A percentile compares a stretch with the other conserved stretches of the same genome.
Conservation (phyloP, 371 early-diverging fungal genomes). For the Mucor plumbeus region DNA sequence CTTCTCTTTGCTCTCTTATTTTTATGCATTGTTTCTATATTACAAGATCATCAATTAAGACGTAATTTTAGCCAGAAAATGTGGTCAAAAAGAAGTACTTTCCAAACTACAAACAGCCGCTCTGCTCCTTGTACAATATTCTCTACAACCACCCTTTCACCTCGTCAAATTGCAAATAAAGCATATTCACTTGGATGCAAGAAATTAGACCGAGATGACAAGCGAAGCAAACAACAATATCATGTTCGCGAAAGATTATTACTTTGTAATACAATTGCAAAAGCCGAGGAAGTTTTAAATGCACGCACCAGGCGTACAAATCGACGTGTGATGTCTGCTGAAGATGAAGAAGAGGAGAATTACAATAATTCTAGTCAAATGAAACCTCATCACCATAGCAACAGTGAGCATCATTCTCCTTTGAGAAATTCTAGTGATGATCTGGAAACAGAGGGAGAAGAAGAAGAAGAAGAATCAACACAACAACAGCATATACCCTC, state of each 20-base stretch:
- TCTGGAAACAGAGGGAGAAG: slow-evolving; percentile 11
- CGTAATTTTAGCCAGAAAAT: slow-evolving; percentile 9
- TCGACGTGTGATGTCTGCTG: slow-evolving; percentile 51
- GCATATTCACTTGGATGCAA: slow-evolving; percentile 45
- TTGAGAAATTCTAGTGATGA: slow-evolving; percentile 16
- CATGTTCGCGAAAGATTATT: slow-evolving; percentile 47
- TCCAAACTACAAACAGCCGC: slow-evolving; percentile 5
- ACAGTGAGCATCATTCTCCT: slow-evolving; percentile 21
- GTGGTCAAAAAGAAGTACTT: slow-evolving; percentile 23
- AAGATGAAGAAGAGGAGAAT: slow-evolving; percentile 44
- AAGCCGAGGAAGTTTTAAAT: slow-evolving; percentile 48
- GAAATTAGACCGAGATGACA: slow-evolving; percentile 53
- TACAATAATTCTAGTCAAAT: slow-evolving; percentile 1
- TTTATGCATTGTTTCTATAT: slow-evolving; percentile 1
- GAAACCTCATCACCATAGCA: neutral
- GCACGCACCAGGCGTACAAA: slow-evolving; percentile 47
- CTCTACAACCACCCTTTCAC: slow-evolving; percentile 37
- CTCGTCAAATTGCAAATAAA: slow-evolving; percentile 53
- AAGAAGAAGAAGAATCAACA: slow-evolving; percentile 15
- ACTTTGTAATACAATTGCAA: slow-evolving; percentile 42
- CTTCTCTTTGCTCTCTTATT: neutral
- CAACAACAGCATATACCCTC: slow-evolving; percentile 7
- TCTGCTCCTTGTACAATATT: slow-evolving; percentile 31
- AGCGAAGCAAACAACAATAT: slow-evolving; percentile 41
- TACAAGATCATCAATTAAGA: neutral